Evolutionary conservation across 768 basidiomycete genomes (phyloP).

Genomic region (Atractiella rhizophila): DNA sequence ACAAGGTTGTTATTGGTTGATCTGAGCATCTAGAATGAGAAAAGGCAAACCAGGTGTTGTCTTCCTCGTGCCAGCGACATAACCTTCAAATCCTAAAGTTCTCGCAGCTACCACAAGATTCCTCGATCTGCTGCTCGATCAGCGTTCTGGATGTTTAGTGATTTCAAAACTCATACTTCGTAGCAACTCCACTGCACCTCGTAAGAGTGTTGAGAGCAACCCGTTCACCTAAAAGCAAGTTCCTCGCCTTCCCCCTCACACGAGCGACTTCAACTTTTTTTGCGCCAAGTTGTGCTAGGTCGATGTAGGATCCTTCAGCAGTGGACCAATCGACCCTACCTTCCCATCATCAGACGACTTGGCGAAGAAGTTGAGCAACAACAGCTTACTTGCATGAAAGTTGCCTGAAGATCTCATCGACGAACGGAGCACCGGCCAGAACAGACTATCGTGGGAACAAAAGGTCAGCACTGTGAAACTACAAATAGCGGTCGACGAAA

Average conservation of each 20-base stretch:
- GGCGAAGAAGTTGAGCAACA: too few species aligned
- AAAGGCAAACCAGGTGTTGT: constrained; percentile 51
- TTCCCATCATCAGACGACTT: not conserved
- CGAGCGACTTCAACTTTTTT: constrained; percentile 48
- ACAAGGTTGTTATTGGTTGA: not conserved
- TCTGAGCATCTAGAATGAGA: not conserved
- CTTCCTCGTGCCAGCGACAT: constrained; percentile 84
- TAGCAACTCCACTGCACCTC: constrained; percentile 87
- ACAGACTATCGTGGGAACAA: constrained; percentile 26
- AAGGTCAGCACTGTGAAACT: not conserved
- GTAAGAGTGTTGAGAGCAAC: constrained; percentile 81
- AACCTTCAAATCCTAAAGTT: constrained; percentile 54
- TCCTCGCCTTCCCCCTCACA: constrained; percentile 64
- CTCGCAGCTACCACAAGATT: constrained; percentile 51
- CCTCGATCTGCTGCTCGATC: constrained; percentile 38
- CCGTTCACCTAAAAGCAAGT: constrained; percentile 70
- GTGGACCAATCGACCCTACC: constrained; percentile 79
- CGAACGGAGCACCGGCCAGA: constrained; percentile 83
- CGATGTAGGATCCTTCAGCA: constrained; percentile 53
- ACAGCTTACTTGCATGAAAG: constrained; percentile 62
- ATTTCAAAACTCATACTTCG: constrained; percentile 34
- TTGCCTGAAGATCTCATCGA: constrained; percentile 70
- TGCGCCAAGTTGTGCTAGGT: constrained; percentile 40
- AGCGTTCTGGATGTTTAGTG: not conserved
- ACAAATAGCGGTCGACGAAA: too few species aligned